A percentile compares a stretch with the other conserved stretches of the same genome.
phyloP scores from a whole-genome alignment of 2,329 filamentous ascomycete species.

The Penicillium occitanis region DNA sequence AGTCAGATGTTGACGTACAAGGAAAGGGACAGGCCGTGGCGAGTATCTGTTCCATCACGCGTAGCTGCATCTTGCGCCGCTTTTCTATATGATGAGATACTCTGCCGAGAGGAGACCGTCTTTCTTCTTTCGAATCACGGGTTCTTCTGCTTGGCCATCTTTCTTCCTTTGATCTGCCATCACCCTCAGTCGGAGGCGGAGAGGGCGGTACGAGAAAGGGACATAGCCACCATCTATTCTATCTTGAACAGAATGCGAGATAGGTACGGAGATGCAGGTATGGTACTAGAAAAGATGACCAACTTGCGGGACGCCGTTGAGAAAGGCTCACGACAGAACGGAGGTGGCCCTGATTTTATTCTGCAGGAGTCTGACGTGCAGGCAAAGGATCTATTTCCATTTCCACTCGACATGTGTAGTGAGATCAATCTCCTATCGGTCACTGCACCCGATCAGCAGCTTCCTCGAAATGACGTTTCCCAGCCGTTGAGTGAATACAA shows the following conservation, averaged over 20 bases:
- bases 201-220: not conserved
- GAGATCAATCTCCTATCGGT: not conserved
- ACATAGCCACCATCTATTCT: conserved; percentile 12
- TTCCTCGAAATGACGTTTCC: not conserved
- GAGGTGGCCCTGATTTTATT: not conserved
- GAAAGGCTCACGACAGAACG: not conserved
- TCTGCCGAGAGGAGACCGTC: conserved; percentile 8
- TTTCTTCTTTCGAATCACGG: conserved; percentile 16
- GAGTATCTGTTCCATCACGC: conserved; percentile 10
- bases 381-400: conserved; percentile 6
- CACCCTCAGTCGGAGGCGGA: not conserved
- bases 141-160: conserved; percentile 14
- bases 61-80: conserved; percentile 14
- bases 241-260: conserved; percentile 14
- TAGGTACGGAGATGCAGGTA: conserved; percentile 15
- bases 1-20: conserved; percentile 13
- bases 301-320: conserved; percentile 2
- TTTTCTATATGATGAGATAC: conserved; percentile 18
- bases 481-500: not conserved
- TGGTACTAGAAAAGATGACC: conserved; percentile 15
- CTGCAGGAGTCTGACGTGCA: not conserved
- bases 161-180: conserved; percentile 13
- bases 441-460: not conserved
- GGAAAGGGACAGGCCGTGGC: not conserved
- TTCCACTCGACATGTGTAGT: conserved; percentile 3